These are phyloP conservation scores for Phytopythium mirpurense DNA, from an alignment of 352 stramenopile genomes.

Conservation along the genomic window DNA sequence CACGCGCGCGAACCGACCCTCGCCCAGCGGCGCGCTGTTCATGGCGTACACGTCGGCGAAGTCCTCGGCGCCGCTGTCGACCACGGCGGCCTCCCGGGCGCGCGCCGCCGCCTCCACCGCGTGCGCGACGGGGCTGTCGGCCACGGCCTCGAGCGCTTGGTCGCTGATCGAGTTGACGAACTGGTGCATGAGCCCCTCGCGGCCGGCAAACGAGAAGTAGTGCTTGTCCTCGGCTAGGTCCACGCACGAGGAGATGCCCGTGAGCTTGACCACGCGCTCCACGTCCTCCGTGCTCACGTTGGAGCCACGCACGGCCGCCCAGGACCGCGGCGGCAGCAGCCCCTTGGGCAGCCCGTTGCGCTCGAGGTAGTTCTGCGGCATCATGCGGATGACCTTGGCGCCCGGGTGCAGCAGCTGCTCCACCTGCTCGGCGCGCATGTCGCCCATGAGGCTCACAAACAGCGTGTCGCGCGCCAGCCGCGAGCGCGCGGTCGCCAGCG, in stretches of 20 bases:
- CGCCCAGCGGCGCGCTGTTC: conserved; percentile 38
- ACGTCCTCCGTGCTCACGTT: conserved; percentile 51
- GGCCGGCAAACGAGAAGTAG: conserved; percentile 18
- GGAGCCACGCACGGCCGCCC: conserved; percentile 49
- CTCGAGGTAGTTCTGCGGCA: conserved; percentile 57
- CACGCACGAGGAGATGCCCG: conserved; percentile 48
- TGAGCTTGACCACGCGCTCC: conserved; percentile 44
- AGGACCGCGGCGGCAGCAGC: conserved; percentile 36
- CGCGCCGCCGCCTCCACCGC: conserved; percentile 6
- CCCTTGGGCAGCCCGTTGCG: conserved; percentile 45
- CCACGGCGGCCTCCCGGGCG: conserved; percentile 3
- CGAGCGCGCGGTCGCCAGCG: conserved; percentile 14
- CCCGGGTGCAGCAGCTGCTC: conserved; percentile 51
- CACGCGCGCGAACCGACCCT: conserved; percentile 59
- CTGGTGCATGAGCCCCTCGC: conserved; percentile 23
- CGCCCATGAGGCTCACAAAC: conserved; percentile 71
- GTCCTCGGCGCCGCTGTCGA: conserved; percentile 6
- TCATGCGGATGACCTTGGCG: conserved; percentile 72
- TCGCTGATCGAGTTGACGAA: conserved; percentile 33
- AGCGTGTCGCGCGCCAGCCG: conserved; percentile 30
- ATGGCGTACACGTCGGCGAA: conserved; percentile 46
- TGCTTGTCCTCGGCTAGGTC: conserved; percentile 30
- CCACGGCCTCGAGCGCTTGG: conserved; percentile 13
- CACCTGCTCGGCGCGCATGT: conserved; percentile 45
- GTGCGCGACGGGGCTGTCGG: conserved; percentile 10